These are phyloP conservation scores for Candida anglica DNA, from an alignment of 805 yeast genomes.

Conservation along the genomic window DNA sequence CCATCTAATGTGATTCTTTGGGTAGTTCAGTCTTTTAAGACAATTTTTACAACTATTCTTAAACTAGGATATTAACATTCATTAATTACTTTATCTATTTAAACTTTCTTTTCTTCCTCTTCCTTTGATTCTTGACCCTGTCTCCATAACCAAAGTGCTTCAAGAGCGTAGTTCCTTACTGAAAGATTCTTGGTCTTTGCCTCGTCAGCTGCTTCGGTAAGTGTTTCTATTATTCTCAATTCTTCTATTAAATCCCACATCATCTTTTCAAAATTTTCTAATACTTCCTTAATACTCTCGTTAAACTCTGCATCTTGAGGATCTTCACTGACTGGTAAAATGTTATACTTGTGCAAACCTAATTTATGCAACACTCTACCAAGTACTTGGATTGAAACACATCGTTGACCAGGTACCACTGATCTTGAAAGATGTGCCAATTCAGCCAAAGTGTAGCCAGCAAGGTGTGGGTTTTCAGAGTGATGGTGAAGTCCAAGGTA, in stretches of 20 bases:
- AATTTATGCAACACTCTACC: conserved; percentile 85
- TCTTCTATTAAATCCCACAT: conserved; percentile 72
- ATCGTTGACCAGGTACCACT: conserved; percentile 77
- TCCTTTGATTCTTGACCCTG: conserved; percentile 36
- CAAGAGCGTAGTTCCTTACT: conserved; percentile 78
- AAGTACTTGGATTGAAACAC: conserved; percentile 78
- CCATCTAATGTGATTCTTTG: too few species aligned
- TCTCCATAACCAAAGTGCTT: conserved; percentile 89
- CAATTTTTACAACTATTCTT: neutral
- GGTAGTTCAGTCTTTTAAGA: too few species aligned
- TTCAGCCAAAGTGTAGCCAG: conserved; percentile 89
- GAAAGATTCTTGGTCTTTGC: conserved; percentile 59
- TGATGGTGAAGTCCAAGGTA: conserved; percentile 85
- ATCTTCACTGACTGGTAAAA: conserved; percentile 43
- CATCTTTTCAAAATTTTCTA: conserved; percentile 42
- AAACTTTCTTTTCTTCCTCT: conserved; percentile 17
- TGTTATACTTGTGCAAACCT: conserved; percentile 57
- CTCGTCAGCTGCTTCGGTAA: conserved; percentile 69
- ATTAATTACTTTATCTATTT: neutral
- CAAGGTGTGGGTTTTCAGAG: conserved; percentile 78
- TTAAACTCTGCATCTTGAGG: conserved; percentile 27
- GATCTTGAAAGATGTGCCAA: conserved; percentile 77
- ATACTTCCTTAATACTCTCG: conserved; percentile 19
- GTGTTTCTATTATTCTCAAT: conserved; percentile 57
- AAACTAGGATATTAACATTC: neutral